Base-by-base conservation (phyloP, 140 eudicot genomes). In the Flaveria floridana region DNA sequence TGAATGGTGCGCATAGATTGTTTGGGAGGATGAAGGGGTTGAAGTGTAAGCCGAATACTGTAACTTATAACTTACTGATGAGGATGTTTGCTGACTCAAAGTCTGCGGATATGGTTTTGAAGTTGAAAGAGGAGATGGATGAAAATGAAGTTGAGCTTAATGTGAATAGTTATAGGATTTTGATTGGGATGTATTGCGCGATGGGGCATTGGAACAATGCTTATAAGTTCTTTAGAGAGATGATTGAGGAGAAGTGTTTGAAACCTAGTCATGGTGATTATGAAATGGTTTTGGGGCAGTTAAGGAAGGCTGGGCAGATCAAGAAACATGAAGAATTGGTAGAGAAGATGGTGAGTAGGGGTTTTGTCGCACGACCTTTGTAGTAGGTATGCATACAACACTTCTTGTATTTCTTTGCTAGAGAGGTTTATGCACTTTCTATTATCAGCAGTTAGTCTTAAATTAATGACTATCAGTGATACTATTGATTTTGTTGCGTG, bases 151-250 rank as follows among this genome's bases (percentile, higher is more conserved):
- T 90, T 2, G 97, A 94, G 82, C 90, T 89, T 37, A 90, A 90
- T 76, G 94, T 88, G 84, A 90, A 88, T 74, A 94, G 90, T 15
- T 94, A 83, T 59, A 77, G 84, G 95, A 87, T 88, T 74, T 77
- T 94, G 79, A 87, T 94, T 25, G 83, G 92, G 37, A 50, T 94
- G 87, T 90, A 83, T 69, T 90, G 96, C 72, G 80, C 56, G 6
- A 87, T 90, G 91, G 97, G 99, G 46, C 95, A 94, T 72, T 94
- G 97, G 99, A 86, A 89, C 63, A 85, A 91, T 63, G 99, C 95
- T 0, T 88, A 87, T 71, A 91, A 74, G 82, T 85, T 85, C 42
- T 85, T 94, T 37, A 75, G 78, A 7, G 96, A 94, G 86, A 94
- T 94, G 99, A 76, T 94, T 42, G 99, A 94, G 74, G 99, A 90